phyloP scores from a whole-genome alignment of 2,329 filamentous ascomycete species.

The Talaromyces marneffei region DNA sequence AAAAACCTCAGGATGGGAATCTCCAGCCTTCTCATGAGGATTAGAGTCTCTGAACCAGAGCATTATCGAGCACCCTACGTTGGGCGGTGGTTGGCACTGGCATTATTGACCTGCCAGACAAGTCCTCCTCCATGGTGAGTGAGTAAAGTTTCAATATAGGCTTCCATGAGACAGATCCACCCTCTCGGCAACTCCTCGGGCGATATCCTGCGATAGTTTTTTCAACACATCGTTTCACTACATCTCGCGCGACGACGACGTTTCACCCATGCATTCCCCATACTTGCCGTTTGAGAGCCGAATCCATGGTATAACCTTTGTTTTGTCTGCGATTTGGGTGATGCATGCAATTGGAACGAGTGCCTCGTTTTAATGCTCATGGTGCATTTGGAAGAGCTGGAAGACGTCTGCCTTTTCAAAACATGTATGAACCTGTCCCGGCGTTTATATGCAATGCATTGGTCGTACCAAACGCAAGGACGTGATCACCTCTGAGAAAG shows the following conservation, averaged over 20 bases:
- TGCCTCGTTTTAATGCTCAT: neutral
- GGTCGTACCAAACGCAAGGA: neutral
- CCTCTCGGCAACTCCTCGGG: neutral
- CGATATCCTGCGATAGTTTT: neutral
- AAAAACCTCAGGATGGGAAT: neutral
- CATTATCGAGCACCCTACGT: neutral
- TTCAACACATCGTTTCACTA: neutral
- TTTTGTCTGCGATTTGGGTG: neutral
- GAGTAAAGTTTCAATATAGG: neutral
- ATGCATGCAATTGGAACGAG: neutral
- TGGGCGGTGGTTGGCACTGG: neutral
- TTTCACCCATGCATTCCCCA: neutral
- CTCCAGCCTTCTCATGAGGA: neutral
- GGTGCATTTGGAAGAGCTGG: neutral
- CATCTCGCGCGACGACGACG: neutral
- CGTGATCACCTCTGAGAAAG: neutral
- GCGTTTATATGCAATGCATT: neutral
- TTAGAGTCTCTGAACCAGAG: neutral
- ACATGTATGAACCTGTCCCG: neutral
- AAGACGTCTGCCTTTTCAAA: neutral
- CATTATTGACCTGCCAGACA: neutral
- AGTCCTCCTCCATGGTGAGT: neutral
- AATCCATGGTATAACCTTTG: neutral
- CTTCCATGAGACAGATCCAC: neutral
- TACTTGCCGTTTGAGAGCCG: neutral